Percentiles rank a stretch among this genome's conserved stretches.
These are phyloP conservation scores for Ettlia oleoabundans DNA, from an alignment of 139 green algal genomes.

Conservation along the genomic window DNA sequence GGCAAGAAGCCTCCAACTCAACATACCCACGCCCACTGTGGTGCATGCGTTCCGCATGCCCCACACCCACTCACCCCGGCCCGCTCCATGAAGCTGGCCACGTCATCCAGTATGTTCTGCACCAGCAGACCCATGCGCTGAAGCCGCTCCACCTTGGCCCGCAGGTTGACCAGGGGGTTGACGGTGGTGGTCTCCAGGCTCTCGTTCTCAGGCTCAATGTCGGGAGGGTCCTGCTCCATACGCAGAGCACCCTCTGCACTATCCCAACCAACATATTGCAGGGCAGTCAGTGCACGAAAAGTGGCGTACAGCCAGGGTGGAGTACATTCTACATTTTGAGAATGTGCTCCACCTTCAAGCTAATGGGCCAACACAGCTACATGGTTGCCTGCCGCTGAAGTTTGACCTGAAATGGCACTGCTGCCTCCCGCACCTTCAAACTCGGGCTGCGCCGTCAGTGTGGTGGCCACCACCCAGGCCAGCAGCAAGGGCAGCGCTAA, in stretches of 20 bases:
- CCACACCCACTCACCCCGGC: not conserved
- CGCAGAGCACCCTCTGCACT: not conserved
- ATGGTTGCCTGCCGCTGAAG: not conserved
- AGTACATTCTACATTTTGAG: not conserved
- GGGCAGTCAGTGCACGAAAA: not conserved
- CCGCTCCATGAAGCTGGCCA: conserved; percentile 32
- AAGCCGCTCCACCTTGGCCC: conserved; percentile 18
- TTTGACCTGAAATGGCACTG: not conserved
- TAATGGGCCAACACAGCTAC: not conserved
- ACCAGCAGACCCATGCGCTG: conserved; percentile 34
- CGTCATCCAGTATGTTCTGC: conserved; percentile 32
- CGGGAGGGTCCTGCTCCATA: conserved; percentile 41
- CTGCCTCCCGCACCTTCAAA: not conserved
- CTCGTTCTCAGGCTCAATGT: conserved; percentile 30
- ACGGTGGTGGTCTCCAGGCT: conserved; percentile 8
- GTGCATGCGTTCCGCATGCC: not conserved
- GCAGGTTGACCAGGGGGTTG: conserved; percentile 19
- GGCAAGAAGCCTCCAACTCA: not conserved
- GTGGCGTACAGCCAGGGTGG: not conserved
- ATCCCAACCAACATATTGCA: not conserved
- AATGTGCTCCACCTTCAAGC: no score
- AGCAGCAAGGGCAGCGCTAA: conserved; percentile 25
- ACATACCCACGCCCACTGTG: not conserved
- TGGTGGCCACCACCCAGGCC: conserved; percentile 14
- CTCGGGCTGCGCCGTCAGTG: not conserved